Percentiles rank a stretch among this genome's conserved stretches.
phyloP scores from a whole-genome alignment of 2,329 filamentous ascomycete species.

The Exophiala bonariae region DNA sequence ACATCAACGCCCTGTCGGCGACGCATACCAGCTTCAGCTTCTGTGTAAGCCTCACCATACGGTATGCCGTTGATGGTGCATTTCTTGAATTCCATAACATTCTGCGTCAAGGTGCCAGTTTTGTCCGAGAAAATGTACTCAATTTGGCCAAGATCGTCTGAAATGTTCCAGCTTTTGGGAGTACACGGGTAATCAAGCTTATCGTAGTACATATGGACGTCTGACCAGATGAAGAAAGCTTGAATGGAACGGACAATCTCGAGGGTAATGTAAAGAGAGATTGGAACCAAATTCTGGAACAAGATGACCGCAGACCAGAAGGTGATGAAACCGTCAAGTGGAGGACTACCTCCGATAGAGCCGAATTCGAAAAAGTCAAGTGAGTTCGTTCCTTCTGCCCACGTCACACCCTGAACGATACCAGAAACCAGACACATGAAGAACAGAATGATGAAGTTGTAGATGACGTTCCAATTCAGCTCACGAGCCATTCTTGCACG shows the following conservation, averaged over 20 bases:
- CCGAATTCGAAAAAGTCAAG: slow-evolving; percentile 87
- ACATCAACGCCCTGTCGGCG: slow-evolving; percentile 85
- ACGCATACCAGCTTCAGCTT: slow-evolving; percentile 95
- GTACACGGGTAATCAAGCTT: slow-evolving; percentile 91
- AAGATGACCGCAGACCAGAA: slow-evolving; percentile 95
- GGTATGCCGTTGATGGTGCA: slow-evolving; percentile 93
- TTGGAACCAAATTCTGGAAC: slow-evolving; percentile 98
- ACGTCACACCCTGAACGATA: slow-evolving; percentile 80
- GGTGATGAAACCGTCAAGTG: slow-evolving; percentile 87
- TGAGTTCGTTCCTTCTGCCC: slow-evolving; percentile 67
- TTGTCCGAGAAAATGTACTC: slow-evolving; percentile 99
- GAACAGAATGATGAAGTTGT: slow-evolving; percentile 90
- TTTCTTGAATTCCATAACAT: slow-evolving; percentile 99
- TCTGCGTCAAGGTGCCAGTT: slow-evolving; percentile 85
- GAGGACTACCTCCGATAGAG: slow-evolving; percentile 72
- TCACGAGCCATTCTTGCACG: slow-evolving; percentile 86
- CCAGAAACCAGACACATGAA: slow-evolving; percentile 84
- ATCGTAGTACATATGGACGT: slow-evolving; percentile 96
- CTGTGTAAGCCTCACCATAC: slow-evolving; percentile 96
- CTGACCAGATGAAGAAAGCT: slow-evolving; percentile 96
- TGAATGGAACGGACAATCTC: slow-evolving; percentile 93
- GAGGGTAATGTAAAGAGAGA: slow-evolving; percentile 94
- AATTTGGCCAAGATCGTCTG: slow-evolving; percentile 94
- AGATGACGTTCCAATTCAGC: slow-evolving; percentile 95
- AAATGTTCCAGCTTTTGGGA: slow-evolving; percentile 98